These are phyloP conservation scores for Coemansia erecta DNA, from an alignment of 192 early-diverging fungal genomes.

Conservation along the genomic window DNA sequence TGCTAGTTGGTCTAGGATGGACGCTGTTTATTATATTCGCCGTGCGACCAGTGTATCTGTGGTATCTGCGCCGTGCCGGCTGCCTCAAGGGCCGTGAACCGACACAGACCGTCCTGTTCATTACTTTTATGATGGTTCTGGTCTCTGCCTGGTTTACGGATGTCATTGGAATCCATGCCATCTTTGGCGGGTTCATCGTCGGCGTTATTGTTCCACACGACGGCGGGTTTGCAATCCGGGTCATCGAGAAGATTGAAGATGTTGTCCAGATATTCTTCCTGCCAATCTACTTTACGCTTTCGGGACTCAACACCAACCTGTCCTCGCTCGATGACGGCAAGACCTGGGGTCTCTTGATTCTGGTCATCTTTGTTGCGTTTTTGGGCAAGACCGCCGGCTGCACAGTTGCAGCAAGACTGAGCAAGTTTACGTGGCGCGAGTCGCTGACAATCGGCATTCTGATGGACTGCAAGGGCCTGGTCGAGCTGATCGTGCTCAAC, in stretches of 20 bases:
- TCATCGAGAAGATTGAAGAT: slow-evolving; percentile 94
- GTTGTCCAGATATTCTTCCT: slow-evolving; percentile 80
- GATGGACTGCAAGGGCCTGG: slow-evolving; percentile 96
- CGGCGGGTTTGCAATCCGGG: slow-evolving; percentile 77
- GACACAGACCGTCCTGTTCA: slow-evolving; percentile 59
- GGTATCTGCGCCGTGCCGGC: slow-evolving; percentile 37
- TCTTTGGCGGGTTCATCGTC: slow-evolving; percentile 90
- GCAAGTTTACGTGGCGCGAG: slow-evolving; percentile 77
- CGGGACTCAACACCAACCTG: slow-evolving; percentile 87
- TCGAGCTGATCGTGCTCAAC: slow-evolving; percentile 95
- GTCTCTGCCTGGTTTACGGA: slow-evolving; percentile 79
- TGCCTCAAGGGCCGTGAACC: slow-evolving; percentile 38
- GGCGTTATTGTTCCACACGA: slow-evolving; percentile 89
- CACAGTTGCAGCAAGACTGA: slow-evolving; percentile 62
- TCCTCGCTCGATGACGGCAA: slow-evolving; percentile 65
- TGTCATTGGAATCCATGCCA: slow-evolving; percentile 85
- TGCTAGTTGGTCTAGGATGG: slow-evolving; percentile 70
- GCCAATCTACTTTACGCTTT: slow-evolving; percentile 91
- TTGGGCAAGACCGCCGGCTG: slow-evolving; percentile 87
- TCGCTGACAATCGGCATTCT: slow-evolving; percentile 81
- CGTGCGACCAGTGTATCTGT: slow-evolving; percentile 60
- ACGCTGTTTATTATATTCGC: slow-evolving; percentile 66
- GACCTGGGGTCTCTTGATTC: slow-evolving; percentile 74
- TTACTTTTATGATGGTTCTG: slow-evolving; percentile 71
- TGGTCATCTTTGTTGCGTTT: slow-evolving; percentile 76